phyloP scores from a whole-genome alignment of 805 yeast species.

The Sugiyamaella chiloensis region DNA sequence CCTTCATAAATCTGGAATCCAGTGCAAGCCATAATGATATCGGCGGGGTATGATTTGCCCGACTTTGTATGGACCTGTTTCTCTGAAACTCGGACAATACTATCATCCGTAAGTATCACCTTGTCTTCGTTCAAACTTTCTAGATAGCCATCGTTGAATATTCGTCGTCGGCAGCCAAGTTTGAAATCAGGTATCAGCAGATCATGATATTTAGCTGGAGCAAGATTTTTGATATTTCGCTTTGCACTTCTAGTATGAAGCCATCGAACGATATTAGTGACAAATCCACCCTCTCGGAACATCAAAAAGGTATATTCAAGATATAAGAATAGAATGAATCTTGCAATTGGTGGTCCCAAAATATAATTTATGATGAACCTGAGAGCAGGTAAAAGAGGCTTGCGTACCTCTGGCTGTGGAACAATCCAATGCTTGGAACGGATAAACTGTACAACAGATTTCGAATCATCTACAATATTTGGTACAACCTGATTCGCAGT shows the following conservation, averaged over 20 bases:
- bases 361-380: slow-evolving; percentile 2
- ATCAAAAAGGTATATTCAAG: slow-evolving; percentile 16
- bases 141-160: slow-evolving; percentile 20
- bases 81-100: slow-evolving; percentile 14
- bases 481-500: slow-evolving; percentile 22
- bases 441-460: slow-evolving; percentile 16
- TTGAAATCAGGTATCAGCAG: slow-evolving; percentile 18
- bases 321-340: slow-evolving; percentile 15
- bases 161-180: slow-evolving; percentile 21
- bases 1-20: slow-evolving; percentile 16
- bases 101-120: slow-evolving; percentile 13
- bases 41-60: slow-evolving; percentile 21
- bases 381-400: not conserved
- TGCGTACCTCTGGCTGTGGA: slow-evolving; percentile 15
- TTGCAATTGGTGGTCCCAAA: not conserved
- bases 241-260: slow-evolving; percentile 9
- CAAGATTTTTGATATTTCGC: slow-evolving; percentile 9
- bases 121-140: slow-evolving; percentile 11
- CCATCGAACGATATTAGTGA: slow-evolving; percentile 9
- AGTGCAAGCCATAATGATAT: slow-evolving; percentile 21
- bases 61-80: slow-evolving; percentile 15
- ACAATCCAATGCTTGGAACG: slow-evolving; percentile 21
- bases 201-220: slow-evolving; percentile 20
- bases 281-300: slow-evolving; percentile 13
- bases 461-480: slow-evolving; percentile 10